These are phyloP conservation scores for Mycena belliarum DNA, from an alignment of 768 basidiomycete species.

Conservation along the genomic window DNA sequence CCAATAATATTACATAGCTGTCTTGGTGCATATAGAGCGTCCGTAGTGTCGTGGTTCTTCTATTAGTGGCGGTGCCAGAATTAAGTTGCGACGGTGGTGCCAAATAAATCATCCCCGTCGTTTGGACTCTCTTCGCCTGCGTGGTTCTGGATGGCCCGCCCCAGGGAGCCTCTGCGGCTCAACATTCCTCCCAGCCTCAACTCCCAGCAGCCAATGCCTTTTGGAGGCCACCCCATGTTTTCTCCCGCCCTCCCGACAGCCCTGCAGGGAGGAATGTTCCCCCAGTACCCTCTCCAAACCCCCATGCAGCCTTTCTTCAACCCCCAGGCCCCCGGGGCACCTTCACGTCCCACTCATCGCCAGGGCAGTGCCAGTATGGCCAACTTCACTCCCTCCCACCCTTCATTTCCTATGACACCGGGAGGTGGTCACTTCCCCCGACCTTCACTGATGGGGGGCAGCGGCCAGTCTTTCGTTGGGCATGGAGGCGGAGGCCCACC, in stretches of 20 bases:
- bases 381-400: slow-evolving; percentile 60
- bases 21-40: too few species aligned
- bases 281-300: slow-evolving; percentile 63
- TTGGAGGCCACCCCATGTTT: slow-evolving; percentile 51
- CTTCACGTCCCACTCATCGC: slow-evolving; percentile 57
- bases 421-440: slow-evolving; percentile 58
- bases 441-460: slow-evolving; percentile 44
- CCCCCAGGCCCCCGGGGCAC: slow-evolving; percentile 48
- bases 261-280: slow-evolving; percentile 58
- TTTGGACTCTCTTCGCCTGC: not conserved
- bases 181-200: slow-evolving; percentile 55
- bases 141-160: slow-evolving; percentile 36
- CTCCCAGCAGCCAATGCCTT: slow-evolving; percentile 56
- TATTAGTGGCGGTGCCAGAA: slow-evolving; percentile 1
- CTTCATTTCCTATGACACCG: slow-evolving; percentile 62
- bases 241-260: slow-evolving; percentile 67
- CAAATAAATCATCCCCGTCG: not conserved
- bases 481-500: slow-evolving; percentile 39
- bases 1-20: too few species aligned
- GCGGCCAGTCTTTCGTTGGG: slow-evolving; percentile 36
- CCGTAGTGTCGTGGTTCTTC: too few species aligned
- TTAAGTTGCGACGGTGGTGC: not conserved
- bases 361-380: slow-evolving; percentile 60
- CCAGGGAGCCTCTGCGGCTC: slow-evolving; percentile 57
- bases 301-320: slow-evolving; percentile 72